These are phyloP conservation scores for Umbelopsis isabellina DNA, from an alignment of 192 early-diverging fungal species.

Conservation along the genomic window DNA sequence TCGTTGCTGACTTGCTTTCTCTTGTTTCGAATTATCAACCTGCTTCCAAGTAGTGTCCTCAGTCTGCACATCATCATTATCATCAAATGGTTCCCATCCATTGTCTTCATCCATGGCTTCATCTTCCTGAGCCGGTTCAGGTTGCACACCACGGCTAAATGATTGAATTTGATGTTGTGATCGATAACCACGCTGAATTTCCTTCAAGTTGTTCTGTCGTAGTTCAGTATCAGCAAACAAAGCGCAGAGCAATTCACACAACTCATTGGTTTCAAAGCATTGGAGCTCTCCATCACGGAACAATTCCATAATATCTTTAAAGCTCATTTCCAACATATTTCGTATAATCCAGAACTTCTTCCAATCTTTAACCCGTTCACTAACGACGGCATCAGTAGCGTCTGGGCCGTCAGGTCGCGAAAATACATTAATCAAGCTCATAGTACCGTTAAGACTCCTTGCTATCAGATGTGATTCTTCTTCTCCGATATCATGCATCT, in stretches of 20 bases:
- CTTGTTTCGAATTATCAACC: too few species aligned
- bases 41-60: neutral
- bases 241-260: slow-evolving; percentile 53
- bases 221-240: slow-evolving; percentile 61
- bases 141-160: neutral
- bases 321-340: slow-evolving; percentile 57
- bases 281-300: slow-evolving; percentile 48
- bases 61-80: neutral
- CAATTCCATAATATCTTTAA: slow-evolving; percentile 58
- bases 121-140: neutral
- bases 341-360: slow-evolving; percentile 54
- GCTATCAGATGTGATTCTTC: slow-evolving; percentile 36
- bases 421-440: slow-evolving; percentile 33
- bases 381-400: slow-evolving; percentile 16
- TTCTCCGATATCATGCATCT: slow-evolving; percentile 37
- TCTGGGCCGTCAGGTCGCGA: slow-evolving; percentile 24
- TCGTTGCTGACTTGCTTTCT: too few species aligned
- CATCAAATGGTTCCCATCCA: slow-evolving; percentile 15
- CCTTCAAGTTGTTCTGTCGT: slow-evolving; percentile 48
- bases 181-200: slow-evolving; percentile 41
- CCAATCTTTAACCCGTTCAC: slow-evolving; percentile 38
- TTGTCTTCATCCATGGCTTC: neutral
- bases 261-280: slow-evolving; percentile 50
- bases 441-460: slow-evolving; percentile 25
- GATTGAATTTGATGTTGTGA: neutral